A percentile compares a stretch with the other conserved stretches of the same genome.
Evolutionary conservation across 495 filamentous ascomycete species (phyloP).

Genomic region (Astrocystis sublimbata): DNA sequence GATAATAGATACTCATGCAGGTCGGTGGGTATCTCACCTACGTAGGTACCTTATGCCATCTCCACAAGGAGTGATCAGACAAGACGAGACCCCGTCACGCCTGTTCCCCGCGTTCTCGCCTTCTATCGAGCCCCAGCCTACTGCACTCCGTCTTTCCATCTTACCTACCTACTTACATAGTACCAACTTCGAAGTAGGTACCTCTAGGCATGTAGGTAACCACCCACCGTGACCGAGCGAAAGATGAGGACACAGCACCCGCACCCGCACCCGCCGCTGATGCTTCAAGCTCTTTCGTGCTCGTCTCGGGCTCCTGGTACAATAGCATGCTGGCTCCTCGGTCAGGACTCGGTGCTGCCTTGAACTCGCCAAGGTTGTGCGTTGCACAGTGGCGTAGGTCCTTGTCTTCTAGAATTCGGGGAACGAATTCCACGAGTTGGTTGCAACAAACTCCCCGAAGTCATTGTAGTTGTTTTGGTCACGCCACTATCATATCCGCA

Average conservation of each 20-base stretch:
- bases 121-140: background rate
- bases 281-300: background rate
- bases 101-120: slow-evolving; percentile 2
- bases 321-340: background rate
- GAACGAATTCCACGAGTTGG: slow-evolving; percentile 17
- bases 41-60: too few species aligned
- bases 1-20: background rate
- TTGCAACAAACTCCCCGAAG: slow-evolving; percentile 9
- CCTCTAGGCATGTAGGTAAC: too few species aligned
- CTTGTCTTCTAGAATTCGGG: background rate
- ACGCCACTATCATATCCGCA: slow-evolving; percentile 7
- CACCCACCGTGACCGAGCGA: background rate
- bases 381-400: background rate
- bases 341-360: background rate
- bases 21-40: too few species aligned
- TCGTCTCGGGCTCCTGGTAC: background rate
- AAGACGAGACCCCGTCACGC: background rate
- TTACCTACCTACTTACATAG: too few species aligned
- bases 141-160: background rate
- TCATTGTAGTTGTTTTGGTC: slow-evolving; percentile 15
- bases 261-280: background rate
- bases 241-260: slow-evolving; percentile 1
- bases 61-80: too few species aligned
- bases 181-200: too few species aligned
- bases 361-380: background rate